Conservation (phyloP, 352 stramenopile genomes). For the Phytophthora sojae region DNA sequence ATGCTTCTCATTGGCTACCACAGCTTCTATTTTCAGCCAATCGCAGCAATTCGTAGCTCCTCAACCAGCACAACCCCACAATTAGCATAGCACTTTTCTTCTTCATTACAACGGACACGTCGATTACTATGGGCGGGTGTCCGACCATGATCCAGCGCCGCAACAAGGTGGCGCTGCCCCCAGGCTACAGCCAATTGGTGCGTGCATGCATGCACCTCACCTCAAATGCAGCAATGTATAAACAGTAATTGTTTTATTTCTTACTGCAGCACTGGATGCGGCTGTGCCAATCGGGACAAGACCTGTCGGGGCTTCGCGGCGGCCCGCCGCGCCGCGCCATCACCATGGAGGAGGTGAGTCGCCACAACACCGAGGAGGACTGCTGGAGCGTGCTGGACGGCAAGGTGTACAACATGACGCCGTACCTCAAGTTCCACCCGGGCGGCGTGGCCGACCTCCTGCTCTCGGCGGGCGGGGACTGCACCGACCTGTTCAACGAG, state of each 20-base stretch:
- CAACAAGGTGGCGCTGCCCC: slow-evolving; percentile 84
- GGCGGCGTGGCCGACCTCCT: slow-evolving; percentile 95
- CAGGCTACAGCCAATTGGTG: slow-evolving; percentile 93
- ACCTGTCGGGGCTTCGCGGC: slow-evolving; percentile 85
- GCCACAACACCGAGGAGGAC: slow-evolving; percentile 91
- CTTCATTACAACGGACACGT: background rate
- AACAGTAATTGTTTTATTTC: background rate
- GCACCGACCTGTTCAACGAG: slow-evolving; percentile 96
- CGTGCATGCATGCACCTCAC: slow-evolving; percentile 3
- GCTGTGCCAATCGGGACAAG: slow-evolving; percentile 80
- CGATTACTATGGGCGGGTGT: slow-evolving; percentile 47
- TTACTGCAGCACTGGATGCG: slow-evolving; percentile 91
- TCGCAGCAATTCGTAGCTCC: background rate
- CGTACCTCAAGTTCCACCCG: slow-evolving; percentile 98
- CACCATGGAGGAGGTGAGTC: slow-evolving; percentile 85
- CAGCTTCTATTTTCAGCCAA: background rate
- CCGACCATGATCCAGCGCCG: slow-evolving; percentile 70
- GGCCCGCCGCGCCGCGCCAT: slow-evolving; percentile 65
- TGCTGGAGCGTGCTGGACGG: slow-evolving; percentile 94
- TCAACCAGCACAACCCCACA: background rate
- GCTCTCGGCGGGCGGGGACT: slow-evolving; percentile 92
- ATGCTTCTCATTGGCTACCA: background rate
- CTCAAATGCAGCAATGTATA: background rate
- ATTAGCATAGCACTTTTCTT: background rate
- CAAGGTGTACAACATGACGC: slow-evolving; percentile 96